A percentile compares a stretch with the other conserved stretches of the same genome.
Conservation (phyloP, 1,284 basidiomycete genomes). For the Vanrija pseudolonga region DNA sequence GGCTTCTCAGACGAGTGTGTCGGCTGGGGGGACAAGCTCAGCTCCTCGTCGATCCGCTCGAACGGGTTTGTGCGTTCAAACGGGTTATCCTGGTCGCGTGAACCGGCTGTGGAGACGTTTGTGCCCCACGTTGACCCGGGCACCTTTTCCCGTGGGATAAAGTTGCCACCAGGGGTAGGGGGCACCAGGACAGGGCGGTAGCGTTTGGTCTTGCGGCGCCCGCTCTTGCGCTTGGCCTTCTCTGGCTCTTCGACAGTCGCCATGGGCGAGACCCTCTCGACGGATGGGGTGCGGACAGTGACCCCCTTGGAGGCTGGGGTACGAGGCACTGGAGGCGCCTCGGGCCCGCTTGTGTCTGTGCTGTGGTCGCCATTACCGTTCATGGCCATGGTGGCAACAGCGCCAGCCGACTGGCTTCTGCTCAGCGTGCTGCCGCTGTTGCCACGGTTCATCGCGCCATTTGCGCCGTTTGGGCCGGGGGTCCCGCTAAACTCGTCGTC, state of each 20-base stretch:
- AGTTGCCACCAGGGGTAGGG: conserved; percentile 11
- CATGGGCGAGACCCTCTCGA: no score
- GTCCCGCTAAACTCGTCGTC: conserved; percentile 11
- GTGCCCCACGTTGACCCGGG: not conserved
- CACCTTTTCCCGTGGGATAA: not conserved
- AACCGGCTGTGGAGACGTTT: conserved; percentile 3
- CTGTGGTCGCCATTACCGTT: not conserved
- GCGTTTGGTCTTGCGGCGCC: conserved; percentile 5
- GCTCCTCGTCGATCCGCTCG: conserved; percentile 20
- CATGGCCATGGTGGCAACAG: no score
- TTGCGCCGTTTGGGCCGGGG: no score
- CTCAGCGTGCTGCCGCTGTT: not conserved
- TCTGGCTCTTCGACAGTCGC: not conserved
- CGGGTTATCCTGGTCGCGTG: conserved; percentile 4
- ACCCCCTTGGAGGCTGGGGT: no score
- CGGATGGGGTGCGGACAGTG: no score
- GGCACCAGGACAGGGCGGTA: conserved; percentile 12
- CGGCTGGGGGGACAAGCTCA: conserved; percentile 3
- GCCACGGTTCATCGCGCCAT: no score
- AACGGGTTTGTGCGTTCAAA: conserved; percentile 18
- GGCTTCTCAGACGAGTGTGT: conserved; percentile 4
- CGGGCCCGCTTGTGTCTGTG: no score
- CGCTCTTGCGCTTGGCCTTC: not conserved
- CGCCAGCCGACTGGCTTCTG: no score
- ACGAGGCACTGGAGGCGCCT: no score